phyloP scores from a whole-genome alignment of 805 yeast genomes.

The Saccharomycopsis fodiens region DNA sequence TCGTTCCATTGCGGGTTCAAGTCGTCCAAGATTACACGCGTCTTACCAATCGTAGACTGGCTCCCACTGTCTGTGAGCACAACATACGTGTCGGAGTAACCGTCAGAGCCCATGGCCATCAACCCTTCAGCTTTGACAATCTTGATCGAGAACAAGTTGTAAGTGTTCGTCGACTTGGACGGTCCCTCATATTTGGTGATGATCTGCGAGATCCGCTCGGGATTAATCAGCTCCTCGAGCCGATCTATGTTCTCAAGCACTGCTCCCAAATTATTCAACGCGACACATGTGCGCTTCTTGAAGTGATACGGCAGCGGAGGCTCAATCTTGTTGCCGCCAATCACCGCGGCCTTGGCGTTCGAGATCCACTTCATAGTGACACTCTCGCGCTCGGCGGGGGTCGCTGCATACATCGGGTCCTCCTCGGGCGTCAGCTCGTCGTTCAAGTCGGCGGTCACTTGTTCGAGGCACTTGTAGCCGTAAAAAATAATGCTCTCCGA shows the following conservation, averaged over 20 bases:
- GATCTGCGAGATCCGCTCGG: slow-evolving; percentile 44
- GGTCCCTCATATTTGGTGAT: slow-evolving; percentile 32
- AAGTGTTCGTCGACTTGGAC: slow-evolving; percentile 25
- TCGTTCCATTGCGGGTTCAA: slow-evolving; percentile 82
- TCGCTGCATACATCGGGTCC: slow-evolving; percentile 22
- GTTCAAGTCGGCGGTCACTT: slow-evolving; percentile 22
- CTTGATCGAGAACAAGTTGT: slow-evolving; percentile 56
- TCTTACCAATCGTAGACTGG: slow-evolving; percentile 54
- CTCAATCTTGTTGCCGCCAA: slow-evolving; percentile 29
- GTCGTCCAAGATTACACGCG: slow-evolving; percentile 54
- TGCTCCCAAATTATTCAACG: slow-evolving; percentile 59
- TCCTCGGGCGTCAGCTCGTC: slow-evolving; percentile 21
- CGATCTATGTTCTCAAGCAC: slow-evolving; percentile 40
- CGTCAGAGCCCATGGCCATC: slow-evolving; percentile 37
- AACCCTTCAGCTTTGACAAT: slow-evolving; percentile 59
- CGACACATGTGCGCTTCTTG: slow-evolving; percentile 58
- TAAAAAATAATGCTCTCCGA: slow-evolving; percentile 48
- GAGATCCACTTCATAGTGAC: slow-evolving; percentile 35
- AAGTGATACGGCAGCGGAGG: slow-evolving; percentile 51
- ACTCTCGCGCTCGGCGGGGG: slow-evolving; percentile 24
- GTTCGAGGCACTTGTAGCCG: slow-evolving; percentile 37
- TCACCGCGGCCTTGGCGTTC: slow-evolving; percentile 46
- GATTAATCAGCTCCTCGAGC: slow-evolving; percentile 49
- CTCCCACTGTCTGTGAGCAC: slow-evolving; percentile 51
- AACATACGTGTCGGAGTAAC: slow-evolving; percentile 50